These are phyloP conservation scores for Diaporthe australafricana DNA, from an alignment of 2,329 filamentous ascomycete species.

Conservation along the genomic window DNA sequence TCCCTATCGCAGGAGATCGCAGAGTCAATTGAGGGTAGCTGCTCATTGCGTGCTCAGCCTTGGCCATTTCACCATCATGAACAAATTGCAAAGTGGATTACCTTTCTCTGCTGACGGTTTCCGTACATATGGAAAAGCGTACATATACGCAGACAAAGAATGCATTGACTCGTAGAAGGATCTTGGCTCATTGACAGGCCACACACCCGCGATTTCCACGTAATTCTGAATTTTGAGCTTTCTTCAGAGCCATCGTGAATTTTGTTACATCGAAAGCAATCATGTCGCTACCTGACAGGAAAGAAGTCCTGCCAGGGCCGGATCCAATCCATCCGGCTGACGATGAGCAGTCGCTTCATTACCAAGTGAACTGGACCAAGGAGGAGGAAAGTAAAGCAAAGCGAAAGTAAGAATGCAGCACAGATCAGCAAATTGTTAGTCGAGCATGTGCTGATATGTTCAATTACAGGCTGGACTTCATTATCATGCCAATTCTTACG, in stretches of 20 bases:
- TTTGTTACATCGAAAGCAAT: neutral
- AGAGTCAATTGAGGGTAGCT: conserved; percentile 19
- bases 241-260: neutral
- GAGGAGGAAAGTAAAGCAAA: conserved; percentile 33
- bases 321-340: conserved; percentile 5
- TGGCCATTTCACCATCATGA: conserved; percentile 25
- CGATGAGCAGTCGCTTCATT: conserved; percentile 17
- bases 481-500: conserved; percentile 34
- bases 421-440: neutral
- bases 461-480: conserved; percentile 32
- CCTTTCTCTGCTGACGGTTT: neutral
- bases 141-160: neutral
- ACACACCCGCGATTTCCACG: neutral
- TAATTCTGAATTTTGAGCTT: neutral
- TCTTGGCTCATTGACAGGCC: neutral
- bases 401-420: conserved; percentile 28
- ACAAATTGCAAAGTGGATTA: conserved; percentile 16
- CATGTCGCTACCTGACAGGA: conserved; percentile 24
- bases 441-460: neutral
- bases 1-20: conserved; percentile 8
- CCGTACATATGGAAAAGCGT: conserved; percentile 9
- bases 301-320: conserved; percentile 3
- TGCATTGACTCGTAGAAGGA: conserved; percentile 3
- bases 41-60: conserved; percentile 29
- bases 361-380: conserved; percentile 30